Conservation (phyloP, 805 yeast species). For the Pichia membranifaciens region DNA sequence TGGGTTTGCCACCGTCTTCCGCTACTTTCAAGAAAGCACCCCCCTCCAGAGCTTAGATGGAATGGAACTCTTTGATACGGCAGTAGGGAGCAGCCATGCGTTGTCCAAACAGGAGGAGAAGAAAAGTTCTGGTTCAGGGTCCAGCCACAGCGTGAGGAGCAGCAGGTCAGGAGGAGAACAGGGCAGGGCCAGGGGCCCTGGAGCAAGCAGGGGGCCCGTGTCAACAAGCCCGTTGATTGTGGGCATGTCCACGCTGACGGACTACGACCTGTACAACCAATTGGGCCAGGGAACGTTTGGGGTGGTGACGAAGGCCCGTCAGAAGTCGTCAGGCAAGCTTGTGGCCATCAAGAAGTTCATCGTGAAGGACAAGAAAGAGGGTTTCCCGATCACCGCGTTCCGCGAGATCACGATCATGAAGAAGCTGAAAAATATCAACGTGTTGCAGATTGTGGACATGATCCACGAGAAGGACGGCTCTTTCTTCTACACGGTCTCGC, state of each 20-base stretch:
- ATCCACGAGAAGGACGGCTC: constrained; percentile 43
- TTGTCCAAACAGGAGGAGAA: too few species aligned
- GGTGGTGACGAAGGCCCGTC: constrained; percentile 75
- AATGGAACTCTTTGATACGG: neutral
- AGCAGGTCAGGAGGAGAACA: neutral
- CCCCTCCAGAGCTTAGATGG: neutral
- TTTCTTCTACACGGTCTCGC: constrained; percentile 80
- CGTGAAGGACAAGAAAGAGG: constrained; percentile 70
- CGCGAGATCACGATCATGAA: constrained; percentile 85
- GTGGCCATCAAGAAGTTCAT: constrained; percentile 88
- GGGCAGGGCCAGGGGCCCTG: too few species aligned
- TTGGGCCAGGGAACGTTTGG: constrained; percentile 88
- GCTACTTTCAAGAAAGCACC: too few species aligned
- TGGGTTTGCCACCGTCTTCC: too few species aligned
- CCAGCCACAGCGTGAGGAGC: too few species aligned
- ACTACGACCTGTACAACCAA: constrained; percentile 34
- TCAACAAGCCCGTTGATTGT: neutral
- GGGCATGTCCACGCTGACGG: constrained; percentile 29
- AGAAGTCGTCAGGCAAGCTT: constrained; percentile 43
- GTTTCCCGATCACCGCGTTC: constrained; percentile 91
- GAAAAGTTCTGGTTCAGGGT: too few species aligned
- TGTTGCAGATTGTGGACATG: constrained; percentile 76
- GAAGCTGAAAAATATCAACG: constrained; percentile 59
- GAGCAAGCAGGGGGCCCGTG: too few species aligned
- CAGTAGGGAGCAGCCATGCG: neutral